Percentiles rank a stretch among this genome's conserved stretches.
These are phyloP conservation scores for Colletotrichum aenigma DNA, from an alignment of 2,329 filamentous ascomycete species.

Conservation along the genomic window DNA sequence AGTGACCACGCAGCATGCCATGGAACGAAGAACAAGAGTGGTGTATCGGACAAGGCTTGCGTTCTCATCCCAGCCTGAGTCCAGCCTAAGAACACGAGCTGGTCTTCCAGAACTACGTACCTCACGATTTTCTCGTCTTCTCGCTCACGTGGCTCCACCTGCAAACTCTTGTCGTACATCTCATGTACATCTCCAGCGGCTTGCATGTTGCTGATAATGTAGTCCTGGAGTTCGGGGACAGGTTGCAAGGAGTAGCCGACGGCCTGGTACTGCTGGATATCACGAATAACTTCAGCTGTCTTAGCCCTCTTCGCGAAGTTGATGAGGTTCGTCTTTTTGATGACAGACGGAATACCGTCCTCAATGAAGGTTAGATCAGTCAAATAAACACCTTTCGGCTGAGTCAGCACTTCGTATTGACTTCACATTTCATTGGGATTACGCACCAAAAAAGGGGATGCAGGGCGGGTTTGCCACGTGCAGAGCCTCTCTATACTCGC, in stretches of 20 bases:
- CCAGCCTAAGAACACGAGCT: slow-evolving; percentile 25
- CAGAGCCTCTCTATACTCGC: slow-evolving; percentile 91
- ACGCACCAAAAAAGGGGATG: slow-evolving; percentile 94
- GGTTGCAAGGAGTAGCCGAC: slow-evolving; percentile 92
- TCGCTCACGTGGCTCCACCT: slow-evolving; percentile 90
- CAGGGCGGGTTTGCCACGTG: slow-evolving; percentile 95
- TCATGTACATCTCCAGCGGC: slow-evolving; percentile 95
- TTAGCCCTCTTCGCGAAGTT: slow-evolving; percentile 99
- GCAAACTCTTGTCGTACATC: slow-evolving; percentile 98
- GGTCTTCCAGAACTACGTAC: slow-evolving; percentile 58
- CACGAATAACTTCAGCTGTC: slow-evolving; percentile 96
- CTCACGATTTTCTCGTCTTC: slow-evolving; percentile 99
- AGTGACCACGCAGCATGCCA: not conserved
- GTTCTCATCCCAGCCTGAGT: slow-evolving; percentile 23
- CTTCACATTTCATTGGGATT: not conserved
- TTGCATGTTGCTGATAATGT: slow-evolving; percentile 96
- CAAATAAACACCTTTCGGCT: slow-evolving; percentile 84
- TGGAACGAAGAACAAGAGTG: not conserved
- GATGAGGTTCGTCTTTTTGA: slow-evolving; percentile 95
- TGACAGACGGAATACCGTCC: slow-evolving; percentile 93
- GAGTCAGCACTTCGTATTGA: not conserved
- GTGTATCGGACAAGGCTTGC: not conserved
- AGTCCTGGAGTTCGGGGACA: slow-evolving; percentile 92
- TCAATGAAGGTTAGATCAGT: slow-evolving; percentile 99
- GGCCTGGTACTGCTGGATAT: slow-evolving; percentile 98